Evolutionary conservation across 2,329 filamentous ascomycete genomes (phyloP).

Genomic region (Aspergillus candidus): DNA sequence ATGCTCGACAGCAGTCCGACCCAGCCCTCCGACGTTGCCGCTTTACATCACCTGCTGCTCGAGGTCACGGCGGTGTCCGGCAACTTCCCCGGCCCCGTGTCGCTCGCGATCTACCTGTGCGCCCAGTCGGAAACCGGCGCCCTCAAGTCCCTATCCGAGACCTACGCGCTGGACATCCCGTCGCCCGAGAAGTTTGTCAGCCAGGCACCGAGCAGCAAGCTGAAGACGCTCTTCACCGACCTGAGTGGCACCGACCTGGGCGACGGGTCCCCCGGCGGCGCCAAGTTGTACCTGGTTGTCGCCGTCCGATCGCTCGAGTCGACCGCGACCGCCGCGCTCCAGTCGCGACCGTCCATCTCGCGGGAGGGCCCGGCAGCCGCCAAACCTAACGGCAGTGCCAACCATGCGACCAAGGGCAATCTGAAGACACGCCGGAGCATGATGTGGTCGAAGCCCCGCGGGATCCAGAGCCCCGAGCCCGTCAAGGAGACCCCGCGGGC

Average conservation of each 20-base stretch:
- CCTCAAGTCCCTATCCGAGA: slow-evolving; percentile 69
- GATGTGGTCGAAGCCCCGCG: slow-evolving; percentile 38
- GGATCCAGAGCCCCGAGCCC: slow-evolving; percentile 25
- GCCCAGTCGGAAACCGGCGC: slow-evolving; percentile 60
- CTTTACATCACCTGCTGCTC: slow-evolving; percentile 72
- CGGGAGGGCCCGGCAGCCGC: slow-evolving; percentile 26
- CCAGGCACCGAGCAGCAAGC: slow-evolving; percentile 58
- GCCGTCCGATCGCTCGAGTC: slow-evolving; percentile 62
- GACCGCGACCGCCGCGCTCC: slow-evolving; percentile 15
- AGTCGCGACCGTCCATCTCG: slow-evolving; percentile 28
- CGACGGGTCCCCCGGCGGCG: slow-evolving; percentile 56
- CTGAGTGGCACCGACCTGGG: slow-evolving; percentile 69
- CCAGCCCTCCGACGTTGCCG: slow-evolving; percentile 59
- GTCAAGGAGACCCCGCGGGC: slow-evolving; percentile 22
- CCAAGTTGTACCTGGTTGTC: slow-evolving; percentile 75
- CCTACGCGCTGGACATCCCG: slow-evolving; percentile 71
- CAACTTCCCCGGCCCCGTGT: slow-evolving; percentile 66
- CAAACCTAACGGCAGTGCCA: slow-evolving; percentile 22
- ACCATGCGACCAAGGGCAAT: slow-evolving; percentile 31
- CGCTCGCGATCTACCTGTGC: slow-evolving; percentile 71
- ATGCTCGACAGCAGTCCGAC: slow-evolving; percentile 77
- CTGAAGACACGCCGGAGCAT: slow-evolving; percentile 39
- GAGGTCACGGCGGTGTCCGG: slow-evolving; percentile 79
- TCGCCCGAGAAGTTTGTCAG: slow-evolving; percentile 65
- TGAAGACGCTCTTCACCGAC: slow-evolving; percentile 84